Conservation (phyloP, 169 alveolate species). For the Cryptosporidium sp. region DNA sequence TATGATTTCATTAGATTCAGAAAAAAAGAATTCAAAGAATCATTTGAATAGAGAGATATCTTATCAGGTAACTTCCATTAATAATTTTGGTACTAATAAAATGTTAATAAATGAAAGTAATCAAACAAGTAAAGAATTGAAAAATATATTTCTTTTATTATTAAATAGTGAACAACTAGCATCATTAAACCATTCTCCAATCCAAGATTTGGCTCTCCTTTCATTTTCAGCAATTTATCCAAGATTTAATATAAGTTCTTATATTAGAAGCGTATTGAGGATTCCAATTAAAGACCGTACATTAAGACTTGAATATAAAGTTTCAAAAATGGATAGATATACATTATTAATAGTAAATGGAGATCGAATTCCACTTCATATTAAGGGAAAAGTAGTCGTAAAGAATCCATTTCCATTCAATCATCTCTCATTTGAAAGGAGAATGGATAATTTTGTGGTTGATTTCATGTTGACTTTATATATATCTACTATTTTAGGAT, state of each 20-base stretch:
- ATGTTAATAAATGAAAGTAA: neutral
- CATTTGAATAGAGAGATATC: neutral
- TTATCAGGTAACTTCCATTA: neutral
- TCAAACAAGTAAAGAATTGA: neutral
- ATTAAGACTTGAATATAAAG: conserved; percentile 18
- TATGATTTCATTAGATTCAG: neutral
- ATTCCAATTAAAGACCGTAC: conserved; percentile 24
- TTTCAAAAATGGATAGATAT: conserved; percentile 50
- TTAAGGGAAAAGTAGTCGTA: conserved; percentile 24
- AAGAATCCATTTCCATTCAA: conserved; percentile 61
- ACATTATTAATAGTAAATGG: conserved; percentile 69
- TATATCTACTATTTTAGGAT: conserved; percentile 20
- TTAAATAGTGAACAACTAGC: conserved; percentile 62
- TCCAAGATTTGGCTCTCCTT: conserved; percentile 54
- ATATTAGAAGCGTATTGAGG: conserved; percentile 56
- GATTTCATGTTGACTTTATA: conserved; percentile 44
- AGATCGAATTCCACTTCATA: conserved; percentile 46
- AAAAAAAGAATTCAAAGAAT: neutral
- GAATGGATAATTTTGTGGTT: conserved; percentile 40
- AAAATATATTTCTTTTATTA: conserved; percentile 25
- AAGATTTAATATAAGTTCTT: conserved; percentile 33
- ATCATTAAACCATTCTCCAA: conserved; percentile 57
- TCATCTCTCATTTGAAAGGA: conserved; percentile 65
- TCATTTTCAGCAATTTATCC: conserved; percentile 47
- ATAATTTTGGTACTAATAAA: neutral